These are phyloP conservation scores for Elsinoe necatrix DNA, from an alignment of 2,329 filamentous ascomycete species.

Conservation along the genomic window DNA sequence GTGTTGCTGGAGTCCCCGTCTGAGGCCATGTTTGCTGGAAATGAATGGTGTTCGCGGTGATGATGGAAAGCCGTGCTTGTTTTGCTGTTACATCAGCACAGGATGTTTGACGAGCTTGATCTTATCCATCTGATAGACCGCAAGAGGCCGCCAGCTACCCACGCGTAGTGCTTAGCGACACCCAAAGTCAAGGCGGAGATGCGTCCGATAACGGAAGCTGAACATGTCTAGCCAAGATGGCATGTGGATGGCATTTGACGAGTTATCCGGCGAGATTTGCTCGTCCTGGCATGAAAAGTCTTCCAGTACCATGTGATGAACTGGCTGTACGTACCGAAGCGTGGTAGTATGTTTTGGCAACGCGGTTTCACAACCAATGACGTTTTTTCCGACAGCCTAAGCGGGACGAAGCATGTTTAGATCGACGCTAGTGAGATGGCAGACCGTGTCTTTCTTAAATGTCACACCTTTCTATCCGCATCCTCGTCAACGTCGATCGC, in stretches of 20 bases:
- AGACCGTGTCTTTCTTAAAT: background rate
- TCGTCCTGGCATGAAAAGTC: background rate
- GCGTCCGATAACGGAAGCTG: background rate
- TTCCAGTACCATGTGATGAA: background rate
- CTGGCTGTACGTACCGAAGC: background rate
- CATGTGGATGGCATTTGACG: background rate
- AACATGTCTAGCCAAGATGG: background rate
- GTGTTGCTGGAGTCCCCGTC: background rate
- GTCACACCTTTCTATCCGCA: background rate
- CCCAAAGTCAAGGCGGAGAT: background rate
- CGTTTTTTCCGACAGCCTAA: background rate
- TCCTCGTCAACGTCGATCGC: background rate
- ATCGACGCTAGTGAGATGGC: background rate
- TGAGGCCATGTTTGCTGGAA: background rate
- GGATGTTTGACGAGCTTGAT: background rate
- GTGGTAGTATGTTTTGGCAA: background rate
- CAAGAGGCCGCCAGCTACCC: background rate
- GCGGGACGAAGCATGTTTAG: background rate
- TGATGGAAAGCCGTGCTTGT: background rate
- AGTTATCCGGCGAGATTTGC: background rate
- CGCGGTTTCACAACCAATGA: constrained; percentile 1
- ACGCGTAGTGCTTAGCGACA: background rate
- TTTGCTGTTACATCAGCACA: constrained; percentile 2
- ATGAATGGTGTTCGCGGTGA: background rate
- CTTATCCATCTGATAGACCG: constrained; percentile 7